Evolutionary conservation across 805 yeast genomes (phyloP).

Genomic region (Yamadazyma olivae): DNA sequence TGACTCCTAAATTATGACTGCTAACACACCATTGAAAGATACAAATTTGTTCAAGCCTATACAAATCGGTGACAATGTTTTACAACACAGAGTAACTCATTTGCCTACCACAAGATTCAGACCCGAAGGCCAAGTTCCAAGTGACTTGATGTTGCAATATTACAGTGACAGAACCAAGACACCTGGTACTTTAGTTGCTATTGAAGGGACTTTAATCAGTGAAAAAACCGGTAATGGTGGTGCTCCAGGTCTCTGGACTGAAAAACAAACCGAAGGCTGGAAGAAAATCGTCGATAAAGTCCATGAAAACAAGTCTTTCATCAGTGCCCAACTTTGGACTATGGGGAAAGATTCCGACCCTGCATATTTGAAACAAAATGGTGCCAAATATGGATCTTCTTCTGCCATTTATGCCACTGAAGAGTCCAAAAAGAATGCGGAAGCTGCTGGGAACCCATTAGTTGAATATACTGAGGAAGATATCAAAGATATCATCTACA

Average conservation of each 20-base stretch:
- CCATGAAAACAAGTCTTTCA: constrained; percentile 40
- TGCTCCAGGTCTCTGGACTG: constrained; percentile 50
- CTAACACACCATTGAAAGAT: neutral
- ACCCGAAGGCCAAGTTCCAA: constrained; percentile 20
- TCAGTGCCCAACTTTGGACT: constrained; percentile 52
- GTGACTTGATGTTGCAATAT: constrained; percentile 24
- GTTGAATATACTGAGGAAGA: constrained; percentile 20
- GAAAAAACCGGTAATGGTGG: constrained; percentile 34
- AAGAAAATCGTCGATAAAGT: constrained; percentile 42
- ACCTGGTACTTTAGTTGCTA: constrained; percentile 27
- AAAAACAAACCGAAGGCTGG: constrained; percentile 49
- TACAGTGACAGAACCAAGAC: constrained; percentile 26
- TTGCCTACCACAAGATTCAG: constrained; percentile 25
- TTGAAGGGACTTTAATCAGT: constrained; percentile 32
- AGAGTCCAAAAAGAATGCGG: constrained; percentile 13
- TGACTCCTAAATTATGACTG: too few species aligned
- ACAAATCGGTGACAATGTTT: constrained; percentile 25
- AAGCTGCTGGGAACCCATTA: constrained; percentile 10
- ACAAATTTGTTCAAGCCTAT: constrained; percentile 25
- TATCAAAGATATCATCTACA: constrained; percentile 18
- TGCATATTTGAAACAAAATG: constrained; percentile 18
- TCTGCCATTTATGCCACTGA: constrained; percentile 17
- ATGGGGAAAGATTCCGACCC: constrained; percentile 41
- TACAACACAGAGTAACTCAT: constrained; percentile 17
- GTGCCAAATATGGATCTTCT: constrained; percentile 16